Evolutionary conservation across 495 filamentous ascomycete genomes (phyloP), one percentile per base, ranked within the genome.

Genomic region (Trichoderma virens): DNA sequence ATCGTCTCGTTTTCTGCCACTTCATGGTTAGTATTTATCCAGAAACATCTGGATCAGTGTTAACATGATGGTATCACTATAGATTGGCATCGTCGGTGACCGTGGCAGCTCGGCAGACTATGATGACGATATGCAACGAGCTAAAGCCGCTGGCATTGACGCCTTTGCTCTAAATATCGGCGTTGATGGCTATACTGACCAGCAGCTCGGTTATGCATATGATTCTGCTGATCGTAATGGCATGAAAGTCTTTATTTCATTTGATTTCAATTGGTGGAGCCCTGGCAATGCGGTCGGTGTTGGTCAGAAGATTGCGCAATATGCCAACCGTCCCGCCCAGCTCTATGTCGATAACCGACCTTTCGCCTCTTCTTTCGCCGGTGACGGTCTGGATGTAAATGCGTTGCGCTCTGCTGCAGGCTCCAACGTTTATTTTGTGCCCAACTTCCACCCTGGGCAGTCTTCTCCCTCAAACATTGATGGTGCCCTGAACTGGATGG

Each of bases 151-250:
- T 16, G 82, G 83, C 60, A 85, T 87, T 67, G 84, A 86, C 64
- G 83, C 84, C 28, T 87, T 86, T 66, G 84, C 82, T 4, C 73
- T 86, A 32, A 85, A 86, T 67, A 84, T 86, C 56, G 85, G 81
- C 28, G 74, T 77, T 0, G 82, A 85, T 69, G 65, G 62, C 62
- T 84, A 79, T 67, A 84, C 79, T 11, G 78, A 84, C 63, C 69
- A 74, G 14, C 83, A 86, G 70, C 80, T 88, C 5, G 68, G 69
- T 31, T 79, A 75, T 60, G 85, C 85, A 23, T 88, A 86, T 66
- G 71, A 80, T n/a, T 85, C 84, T 0, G 84, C 85, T 8, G 77
- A 76, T 5, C 75, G 73, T 9, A 84, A 86, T 66, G 78, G 71
- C 60, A 83, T 85, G 80, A 85, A 85, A 61, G 80, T 84, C 35